phyloP scores from a whole-genome alignment of 2,329 filamentous ascomycete species.

The Fusarium nygamai region DNA sequence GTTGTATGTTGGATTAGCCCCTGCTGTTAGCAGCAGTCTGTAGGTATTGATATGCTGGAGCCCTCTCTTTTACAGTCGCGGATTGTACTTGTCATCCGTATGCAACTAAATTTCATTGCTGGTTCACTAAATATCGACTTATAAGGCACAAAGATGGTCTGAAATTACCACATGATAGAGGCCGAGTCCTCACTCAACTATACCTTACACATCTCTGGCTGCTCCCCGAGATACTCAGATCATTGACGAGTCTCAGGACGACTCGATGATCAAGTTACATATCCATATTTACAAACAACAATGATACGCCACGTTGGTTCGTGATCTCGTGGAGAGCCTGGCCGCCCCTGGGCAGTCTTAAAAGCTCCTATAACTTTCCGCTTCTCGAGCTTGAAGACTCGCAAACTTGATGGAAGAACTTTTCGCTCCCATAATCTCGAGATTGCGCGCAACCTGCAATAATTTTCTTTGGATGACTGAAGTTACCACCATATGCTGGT shows the following conservation, averaged over 20 bases:
- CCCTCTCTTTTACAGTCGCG: background rate
- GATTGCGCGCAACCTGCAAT: background rate
- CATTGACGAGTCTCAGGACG: background rate
- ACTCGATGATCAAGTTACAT: background rate
- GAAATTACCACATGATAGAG: constrained; percentile 9
- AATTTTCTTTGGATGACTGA: background rate
- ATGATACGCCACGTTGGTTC: constrained; percentile 28
- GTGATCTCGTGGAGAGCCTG: constrained; percentile 34
- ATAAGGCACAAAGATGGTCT: background rate
- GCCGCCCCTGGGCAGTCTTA: constrained; percentile 12
- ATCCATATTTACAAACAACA: constrained; percentile 21
- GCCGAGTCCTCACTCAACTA: constrained; percentile 15
- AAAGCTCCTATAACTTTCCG: background rate
- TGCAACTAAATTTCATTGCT: too few relatives aligned
- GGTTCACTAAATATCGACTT: background rate
- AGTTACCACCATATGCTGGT: constrained; percentile 9
- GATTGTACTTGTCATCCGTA: background rate
- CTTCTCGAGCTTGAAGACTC: background rate
- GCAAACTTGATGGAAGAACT: background rate
- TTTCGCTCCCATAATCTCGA: constrained; percentile 2
- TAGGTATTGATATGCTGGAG: background rate
- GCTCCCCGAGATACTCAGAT: background rate
- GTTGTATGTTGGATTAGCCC: constrained; percentile 5
- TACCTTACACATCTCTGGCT: constrained; percentile 24
- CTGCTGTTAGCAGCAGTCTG: constrained; percentile 8